These are phyloP conservation scores for Dendryphion nanum DNA, from an alignment of 2,329 filamentous ascomycete genomes.

Conservation along the genomic window DNA sequence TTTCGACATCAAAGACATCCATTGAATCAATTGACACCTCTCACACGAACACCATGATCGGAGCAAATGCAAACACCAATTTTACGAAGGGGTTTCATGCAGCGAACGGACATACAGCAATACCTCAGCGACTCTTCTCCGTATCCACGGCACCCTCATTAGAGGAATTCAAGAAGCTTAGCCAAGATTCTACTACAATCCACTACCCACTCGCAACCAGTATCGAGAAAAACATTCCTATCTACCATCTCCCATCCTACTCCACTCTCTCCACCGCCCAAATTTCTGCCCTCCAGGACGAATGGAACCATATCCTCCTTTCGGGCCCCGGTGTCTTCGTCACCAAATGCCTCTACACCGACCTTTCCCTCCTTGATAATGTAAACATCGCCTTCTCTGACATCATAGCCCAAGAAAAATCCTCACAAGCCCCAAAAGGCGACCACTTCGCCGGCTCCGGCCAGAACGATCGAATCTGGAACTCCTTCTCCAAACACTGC, in stretches of 20 bases:
- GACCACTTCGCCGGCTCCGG: constrained; percentile 61
- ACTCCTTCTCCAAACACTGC: constrained; percentile 63
- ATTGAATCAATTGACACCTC: too few species aligned
- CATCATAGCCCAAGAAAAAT: constrained; percentile 49
- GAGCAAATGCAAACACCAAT: too few species aligned
- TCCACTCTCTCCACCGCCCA: constrained; percentile 29
- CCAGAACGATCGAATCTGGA: constrained; percentile 64
- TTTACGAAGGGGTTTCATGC: too few species aligned
- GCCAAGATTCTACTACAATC: constrained; percentile 38
- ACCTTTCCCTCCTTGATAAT: constrained; percentile 30
- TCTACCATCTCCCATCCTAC: constrained; percentile 51
- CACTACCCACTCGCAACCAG: constrained; percentile 50
- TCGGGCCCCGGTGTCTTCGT: constrained; percentile 60
- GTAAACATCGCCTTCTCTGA: constrained; percentile 19
- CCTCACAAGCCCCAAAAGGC: constrained; percentile 42
- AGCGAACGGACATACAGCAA: too few species aligned
- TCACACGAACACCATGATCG: too few species aligned
- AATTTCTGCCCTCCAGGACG: constrained; percentile 53
- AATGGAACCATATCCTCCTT: constrained; percentile 59
- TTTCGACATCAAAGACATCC: too few species aligned
- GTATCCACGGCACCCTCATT: constrained; percentile 38
- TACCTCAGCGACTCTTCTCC: constrained; percentile 27
- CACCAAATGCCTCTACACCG: constrained; percentile 52
- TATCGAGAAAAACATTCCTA: constrained; percentile 53
- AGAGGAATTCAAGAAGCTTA: constrained; percentile 46